Evolutionary conservation across 2,329 filamentous ascomycete species (phyloP).

Genomic region (Aquanectria penicillioides): DNA sequence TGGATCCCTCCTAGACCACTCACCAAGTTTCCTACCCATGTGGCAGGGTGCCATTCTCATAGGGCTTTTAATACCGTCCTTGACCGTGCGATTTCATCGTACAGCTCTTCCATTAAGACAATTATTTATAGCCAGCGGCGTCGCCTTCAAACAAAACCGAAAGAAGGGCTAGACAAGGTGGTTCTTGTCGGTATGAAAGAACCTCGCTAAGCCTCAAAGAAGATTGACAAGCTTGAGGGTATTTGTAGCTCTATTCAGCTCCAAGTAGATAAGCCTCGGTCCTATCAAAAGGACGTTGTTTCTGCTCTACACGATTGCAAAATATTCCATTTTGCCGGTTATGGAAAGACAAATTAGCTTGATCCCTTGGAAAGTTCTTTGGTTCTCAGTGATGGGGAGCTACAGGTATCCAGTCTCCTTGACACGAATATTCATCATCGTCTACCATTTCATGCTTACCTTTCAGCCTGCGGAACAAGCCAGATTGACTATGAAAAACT

Average conservation of each 20-base stretch:
- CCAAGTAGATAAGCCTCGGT: slow-evolving; percentile 1
- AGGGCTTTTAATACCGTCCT: slow-evolving; percentile 39
- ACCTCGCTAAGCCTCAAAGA: not conserved
- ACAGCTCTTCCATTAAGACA: slow-evolving; percentile 46
- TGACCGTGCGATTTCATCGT: slow-evolving; percentile 51
- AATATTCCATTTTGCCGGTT: slow-evolving; percentile 44
- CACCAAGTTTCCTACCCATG: slow-evolving; percentile 45
- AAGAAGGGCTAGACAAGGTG: not conserved
- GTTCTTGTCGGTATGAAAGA: not conserved
- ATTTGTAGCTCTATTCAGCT: not conserved
- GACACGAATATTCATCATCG: slow-evolving; percentile 24
- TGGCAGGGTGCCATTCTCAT: slow-evolving; percentile 43
- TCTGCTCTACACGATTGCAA: slow-evolving; percentile 35
- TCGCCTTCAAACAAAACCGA: not conserved
- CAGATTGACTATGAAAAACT: slow-evolving; percentile 30
- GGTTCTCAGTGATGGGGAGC: slow-evolving; percentile 10
- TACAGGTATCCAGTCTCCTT: slow-evolving; percentile 27
- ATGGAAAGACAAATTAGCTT: not conserved
- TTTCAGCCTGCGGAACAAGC: slow-evolving; percentile 51
- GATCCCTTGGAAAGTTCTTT: slow-evolving; percentile 26
- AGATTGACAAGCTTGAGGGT: not conserved
- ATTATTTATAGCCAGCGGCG: slow-evolving; percentile 37
- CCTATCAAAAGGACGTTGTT: slow-evolving; percentile 36
- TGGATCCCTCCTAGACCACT: slow-evolving; percentile 48
- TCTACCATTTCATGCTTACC: slow-evolving; percentile 48